phyloP scores from a whole-genome alignment of 441 rosid species.

The Rhodomyrtus psidioides region DNA sequence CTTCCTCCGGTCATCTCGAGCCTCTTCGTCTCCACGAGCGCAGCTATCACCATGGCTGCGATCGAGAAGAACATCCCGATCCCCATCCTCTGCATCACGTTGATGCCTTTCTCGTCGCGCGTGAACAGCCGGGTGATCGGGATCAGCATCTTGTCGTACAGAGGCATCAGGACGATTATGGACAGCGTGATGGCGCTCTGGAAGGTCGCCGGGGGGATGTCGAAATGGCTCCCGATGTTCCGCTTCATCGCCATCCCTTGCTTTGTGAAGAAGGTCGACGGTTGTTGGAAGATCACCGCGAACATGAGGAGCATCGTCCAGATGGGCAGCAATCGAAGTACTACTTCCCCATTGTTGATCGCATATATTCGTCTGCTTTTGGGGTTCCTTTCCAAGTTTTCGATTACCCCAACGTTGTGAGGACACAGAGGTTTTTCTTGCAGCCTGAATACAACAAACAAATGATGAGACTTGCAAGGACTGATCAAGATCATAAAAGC shows the following conservation, averaged over 20 bases:
- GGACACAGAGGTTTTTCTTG: slow-evolving; percentile 71
- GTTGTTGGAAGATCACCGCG: slow-evolving; percentile 85
- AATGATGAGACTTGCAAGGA: neutral
- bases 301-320: slow-evolving; percentile 90
- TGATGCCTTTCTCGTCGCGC: slow-evolving; percentile 41
- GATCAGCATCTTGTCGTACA: slow-evolving; percentile 56
- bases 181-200: slow-evolving; percentile 85
- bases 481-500: neutral
- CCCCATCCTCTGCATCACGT: slow-evolving; percentile 79
- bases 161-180: slow-evolving; percentile 76
- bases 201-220: slow-evolving; percentile 87
- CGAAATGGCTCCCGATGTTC: slow-evolving; percentile 54
- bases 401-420: neutral
- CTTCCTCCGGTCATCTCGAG: slow-evolving; percentile 23
- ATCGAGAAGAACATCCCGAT: slow-evolving; percentile 77
- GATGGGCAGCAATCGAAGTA: slow-evolving; percentile 64
- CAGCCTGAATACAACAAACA: slow-evolving; percentile 32
- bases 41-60: slow-evolving; percentile 76
- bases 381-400: slow-evolving; percentile 9
- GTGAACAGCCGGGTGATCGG: slow-evolving; percentile 45
- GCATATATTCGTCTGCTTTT: slow-evolving; percentile 1
- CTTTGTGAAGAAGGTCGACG: slow-evolving; percentile 81
- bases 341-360: slow-evolving; percentile 31
- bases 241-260: slow-evolving; percentile 91
- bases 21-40: slow-evolving; percentile 63